A percentile compares a stretch with the other conserved stretches of the same genome.
phyloP scores from a whole-genome alignment of 2,329 filamentous ascomycete species.

The Nemania sp. region DNA sequence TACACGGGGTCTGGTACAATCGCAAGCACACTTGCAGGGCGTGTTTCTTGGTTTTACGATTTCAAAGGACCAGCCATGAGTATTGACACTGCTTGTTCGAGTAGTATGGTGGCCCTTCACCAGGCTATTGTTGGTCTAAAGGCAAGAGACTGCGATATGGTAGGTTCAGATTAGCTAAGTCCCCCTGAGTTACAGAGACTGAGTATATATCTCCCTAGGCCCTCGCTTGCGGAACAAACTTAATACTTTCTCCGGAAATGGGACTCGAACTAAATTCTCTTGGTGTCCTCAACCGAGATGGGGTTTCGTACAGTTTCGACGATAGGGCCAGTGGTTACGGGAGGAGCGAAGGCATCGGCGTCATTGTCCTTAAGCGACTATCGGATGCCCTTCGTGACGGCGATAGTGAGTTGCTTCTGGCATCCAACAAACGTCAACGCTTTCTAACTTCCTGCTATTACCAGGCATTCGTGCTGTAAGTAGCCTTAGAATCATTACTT shows the following conservation, averaged over 20 bases:
- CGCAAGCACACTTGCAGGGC: slow-evolving; percentile 3
- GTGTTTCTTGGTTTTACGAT: slow-evolving; percentile 19
- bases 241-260: slow-evolving; percentile 13
- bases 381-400: slow-evolving; percentile 13
- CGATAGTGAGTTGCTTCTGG: slow-evolving; percentile 1
- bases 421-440: neutral
- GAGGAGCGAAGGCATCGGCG: slow-evolving; percentile 12
- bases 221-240: slow-evolving; percentile 5
- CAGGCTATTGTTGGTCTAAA: slow-evolving; percentile 9
- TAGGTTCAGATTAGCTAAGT: neutral
- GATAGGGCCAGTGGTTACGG: slow-evolving; percentile 11
- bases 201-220: neutral
- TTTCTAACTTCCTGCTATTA: neutral
- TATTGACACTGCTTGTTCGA: slow-evolving; percentile 21
- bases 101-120: slow-evolving; percentile 14
- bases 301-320: slow-evolving; percentile 11
- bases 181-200: neutral
- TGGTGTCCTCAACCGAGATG: slow-evolving; percentile 6
- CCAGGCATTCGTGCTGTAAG: slow-evolving; percentile 15
- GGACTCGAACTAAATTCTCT: slow-evolving; percentile 6
- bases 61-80: slow-evolving; percentile 11
- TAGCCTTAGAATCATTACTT: neutral
- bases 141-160: slow-evolving; percentile 14
- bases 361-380: slow-evolving; percentile 11
- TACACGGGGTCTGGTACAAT: slow-evolving; percentile 14